Conservation (phyloP, 164 flowering plant species). For the Magnolia officinalis region DNA sequence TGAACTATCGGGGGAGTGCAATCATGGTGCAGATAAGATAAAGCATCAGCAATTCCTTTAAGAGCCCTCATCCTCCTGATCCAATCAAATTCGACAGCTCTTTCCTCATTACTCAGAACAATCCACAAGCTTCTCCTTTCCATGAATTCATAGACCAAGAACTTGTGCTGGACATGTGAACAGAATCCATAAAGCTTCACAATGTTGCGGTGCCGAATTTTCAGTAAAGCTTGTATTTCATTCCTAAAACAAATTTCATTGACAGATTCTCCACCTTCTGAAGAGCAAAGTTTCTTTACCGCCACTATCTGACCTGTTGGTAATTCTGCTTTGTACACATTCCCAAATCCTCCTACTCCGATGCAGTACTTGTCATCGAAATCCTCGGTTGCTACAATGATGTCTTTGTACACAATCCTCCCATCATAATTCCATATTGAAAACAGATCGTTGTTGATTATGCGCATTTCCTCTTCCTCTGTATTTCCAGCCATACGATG, state of each 20-base stretch:
- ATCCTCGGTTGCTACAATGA: slow-evolving; percentile 15
- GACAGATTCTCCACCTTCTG: background rate
- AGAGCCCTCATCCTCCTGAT: slow-evolving; percentile 4
- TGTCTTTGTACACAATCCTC: slow-evolving; percentile 5
- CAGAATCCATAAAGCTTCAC: slow-evolving; percentile 13
- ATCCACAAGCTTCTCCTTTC: slow-evolving; percentile 10
- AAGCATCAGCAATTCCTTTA: slow-evolving; percentile 9
- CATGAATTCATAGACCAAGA: slow-evolving; percentile 9
- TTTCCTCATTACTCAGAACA: slow-evolving; percentile 1
- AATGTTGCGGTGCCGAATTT: slow-evolving; percentile 13
- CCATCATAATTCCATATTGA: slow-evolving; percentile 4
- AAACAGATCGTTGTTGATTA: background rate
- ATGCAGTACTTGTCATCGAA: slow-evolving; percentile 9
- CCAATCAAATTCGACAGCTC: slow-evolving; percentile 13
- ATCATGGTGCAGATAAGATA: slow-evolving; percentile 16
- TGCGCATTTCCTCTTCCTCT: background rate
- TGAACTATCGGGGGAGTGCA: slow-evolving; percentile 10
- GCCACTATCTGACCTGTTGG: slow-evolving; percentile 14
- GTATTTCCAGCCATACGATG: background rate
- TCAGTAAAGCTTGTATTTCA: slow-evolving; percentile 5
- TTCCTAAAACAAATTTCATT: slow-evolving; percentile 1
- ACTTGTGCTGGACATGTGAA: background rate
- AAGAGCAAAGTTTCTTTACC: slow-evolving; percentile 6
- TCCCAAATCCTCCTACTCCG: slow-evolving; percentile 11
- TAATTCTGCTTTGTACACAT: slow-evolving; percentile 14